phyloP scores from a whole-genome alignment of 768 basidiomycete species.

The Mycena filopes region DNA sequence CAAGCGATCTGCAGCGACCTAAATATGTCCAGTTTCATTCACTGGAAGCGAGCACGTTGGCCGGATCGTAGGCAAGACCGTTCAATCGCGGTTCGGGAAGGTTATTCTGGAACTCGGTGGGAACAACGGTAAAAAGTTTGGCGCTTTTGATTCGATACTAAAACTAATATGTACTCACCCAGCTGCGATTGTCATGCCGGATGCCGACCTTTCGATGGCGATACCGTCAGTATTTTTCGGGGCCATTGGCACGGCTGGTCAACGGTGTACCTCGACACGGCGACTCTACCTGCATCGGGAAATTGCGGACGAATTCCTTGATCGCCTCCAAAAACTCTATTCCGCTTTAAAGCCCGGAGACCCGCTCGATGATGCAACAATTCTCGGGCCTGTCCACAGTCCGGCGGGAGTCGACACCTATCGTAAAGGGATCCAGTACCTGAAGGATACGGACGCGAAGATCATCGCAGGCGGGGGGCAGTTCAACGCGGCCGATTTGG shows the following conservation, averaged over 20 bases:
- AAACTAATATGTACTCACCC: conserved; percentile 30
- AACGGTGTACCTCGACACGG: conserved; percentile 91
- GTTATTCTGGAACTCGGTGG: conserved; percentile 92
- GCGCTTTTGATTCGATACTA: conserved; percentile 25
- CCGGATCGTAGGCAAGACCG: conserved; percentile 85
- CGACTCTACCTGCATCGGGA: conserved; percentile 88
- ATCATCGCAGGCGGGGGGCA: conserved; percentile 78
- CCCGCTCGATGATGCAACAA: conserved; percentile 76
- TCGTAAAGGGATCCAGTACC: conserved; percentile 65
- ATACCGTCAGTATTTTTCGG: conserved; percentile 94
- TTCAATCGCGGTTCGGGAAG: conserved; percentile 91
- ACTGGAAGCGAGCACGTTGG: conserved; percentile 94
- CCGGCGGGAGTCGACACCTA: conserved; percentile 75
- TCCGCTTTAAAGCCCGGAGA: conserved; percentile 81
- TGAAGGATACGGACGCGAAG: conserved; percentile 75
- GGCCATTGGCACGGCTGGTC: conserved; percentile 83
- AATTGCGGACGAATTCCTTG: conserved; percentile 81
- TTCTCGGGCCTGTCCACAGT: conserved; percentile 90
- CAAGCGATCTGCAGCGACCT: neutral
- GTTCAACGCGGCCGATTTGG: conserved; percentile 51
- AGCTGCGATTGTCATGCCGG: conserved; percentile 94
- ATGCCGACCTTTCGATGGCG: conserved; percentile 91
- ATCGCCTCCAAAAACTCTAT: conserved; percentile 80
- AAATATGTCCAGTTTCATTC: conserved; percentile 77
- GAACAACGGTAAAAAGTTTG: conserved; percentile 81